Conservation (phyloP, 2,329 filamentous ascomycete genomes). For the Tolypocladium pustulatum region DNA sequence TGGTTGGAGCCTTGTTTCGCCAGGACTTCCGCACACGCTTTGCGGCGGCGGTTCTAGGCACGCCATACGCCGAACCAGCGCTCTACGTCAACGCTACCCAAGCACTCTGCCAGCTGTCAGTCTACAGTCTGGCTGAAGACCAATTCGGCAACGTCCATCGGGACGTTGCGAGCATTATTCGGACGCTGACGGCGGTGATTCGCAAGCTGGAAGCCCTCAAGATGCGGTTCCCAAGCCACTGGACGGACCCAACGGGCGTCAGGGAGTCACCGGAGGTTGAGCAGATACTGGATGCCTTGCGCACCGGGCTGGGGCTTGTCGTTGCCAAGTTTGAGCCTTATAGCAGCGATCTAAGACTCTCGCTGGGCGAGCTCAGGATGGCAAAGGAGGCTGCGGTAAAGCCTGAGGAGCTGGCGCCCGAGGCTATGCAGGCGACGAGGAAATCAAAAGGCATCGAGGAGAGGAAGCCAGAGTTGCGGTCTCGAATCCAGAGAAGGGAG, state of each 20-base stretch:
- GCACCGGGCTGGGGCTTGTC: slow-evolving; percentile 53
- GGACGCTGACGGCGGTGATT: slow-evolving; percentile 59
- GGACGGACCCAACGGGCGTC: slow-evolving; percentile 61
- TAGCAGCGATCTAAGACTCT: slow-evolving; percentile 58
- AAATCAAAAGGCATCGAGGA: slow-evolving; percentile 14
- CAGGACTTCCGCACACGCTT: slow-evolving; percentile 57
- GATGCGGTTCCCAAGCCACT: slow-evolving; percentile 50
- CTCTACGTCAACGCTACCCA: slow-evolving; percentile 63
- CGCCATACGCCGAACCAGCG: slow-evolving; percentile 59
- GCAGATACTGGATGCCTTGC: slow-evolving; percentile 54
- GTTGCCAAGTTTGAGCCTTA: slow-evolving; percentile 66
- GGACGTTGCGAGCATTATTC: slow-evolving; percentile 65
- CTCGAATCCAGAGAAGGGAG: slow-evolving; percentile 7
- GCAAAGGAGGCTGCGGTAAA: slow-evolving; percentile 54
- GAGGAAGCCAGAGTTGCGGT: slow-evolving; percentile 9
- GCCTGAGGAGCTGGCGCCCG: slow-evolving; percentile 8
- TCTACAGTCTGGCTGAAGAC: slow-evolving; percentile 70
- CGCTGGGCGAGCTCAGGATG: slow-evolving; percentile 57
- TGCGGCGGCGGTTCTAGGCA: slow-evolving; percentile 58
- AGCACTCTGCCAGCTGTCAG: slow-evolving; percentile 56
- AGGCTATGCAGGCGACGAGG: slow-evolving; percentile 15
- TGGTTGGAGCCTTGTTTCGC: slow-evolving; percentile 58
- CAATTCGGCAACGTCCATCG: slow-evolving; percentile 76
- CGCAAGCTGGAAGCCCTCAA: slow-evolving; percentile 60
- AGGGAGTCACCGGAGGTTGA: slow-evolving; percentile 58